Conservation (phyloP, 495 filamentous ascomycete species). For the Ascodesmis nigricans region DNA sequence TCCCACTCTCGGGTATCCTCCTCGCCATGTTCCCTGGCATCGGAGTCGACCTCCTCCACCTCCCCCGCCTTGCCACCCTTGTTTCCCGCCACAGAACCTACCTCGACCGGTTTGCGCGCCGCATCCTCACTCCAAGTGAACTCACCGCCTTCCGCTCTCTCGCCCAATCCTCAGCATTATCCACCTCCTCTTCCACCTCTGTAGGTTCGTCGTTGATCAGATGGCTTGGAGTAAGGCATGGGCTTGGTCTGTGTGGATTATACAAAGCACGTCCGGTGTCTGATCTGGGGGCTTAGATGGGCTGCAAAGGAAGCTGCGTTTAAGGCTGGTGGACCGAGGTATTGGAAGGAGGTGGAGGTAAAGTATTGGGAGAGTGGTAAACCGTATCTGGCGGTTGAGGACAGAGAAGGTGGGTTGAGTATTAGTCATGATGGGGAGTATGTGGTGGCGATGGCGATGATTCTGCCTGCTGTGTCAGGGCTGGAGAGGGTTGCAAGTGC, state of each 20-base stretch:
- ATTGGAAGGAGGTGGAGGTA: constrained; percentile 18
- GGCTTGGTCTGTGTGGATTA: not conserved
- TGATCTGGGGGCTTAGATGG: too few relatives aligned
- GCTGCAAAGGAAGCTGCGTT: constrained; percentile 20
- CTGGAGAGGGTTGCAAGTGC: too few relatives aligned
- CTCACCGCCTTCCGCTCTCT: constrained; percentile 24
- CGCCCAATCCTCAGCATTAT: too few relatives aligned
- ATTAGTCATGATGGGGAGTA: constrained; percentile 42
- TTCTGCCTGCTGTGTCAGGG: constrained; percentile 6
- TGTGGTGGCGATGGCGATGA: constrained; percentile 31
- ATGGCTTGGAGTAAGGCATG: constrained; percentile 22
- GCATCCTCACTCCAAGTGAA: constrained; percentile 29
- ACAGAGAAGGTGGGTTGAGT: constrained; percentile 28
- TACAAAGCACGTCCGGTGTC: too few relatives aligned
- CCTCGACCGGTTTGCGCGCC: constrained; percentile 30
- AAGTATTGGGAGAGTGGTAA: constrained; percentile 23
- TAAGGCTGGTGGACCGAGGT: constrained; percentile 11
- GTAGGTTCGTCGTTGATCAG: too few relatives aligned
- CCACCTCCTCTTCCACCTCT: too few relatives aligned
- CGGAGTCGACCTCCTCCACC: constrained; percentile 34
- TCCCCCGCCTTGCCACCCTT: constrained; percentile 29
- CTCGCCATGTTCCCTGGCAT: constrained; percentile 25
- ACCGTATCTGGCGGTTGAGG: constrained; percentile 19
- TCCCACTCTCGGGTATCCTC: too few relatives aligned
- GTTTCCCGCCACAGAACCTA: constrained; percentile 23